phyloP scores from a whole-genome alignment of 805 yeast genomes.

The Saccharomycopsis sp. region DNA sequence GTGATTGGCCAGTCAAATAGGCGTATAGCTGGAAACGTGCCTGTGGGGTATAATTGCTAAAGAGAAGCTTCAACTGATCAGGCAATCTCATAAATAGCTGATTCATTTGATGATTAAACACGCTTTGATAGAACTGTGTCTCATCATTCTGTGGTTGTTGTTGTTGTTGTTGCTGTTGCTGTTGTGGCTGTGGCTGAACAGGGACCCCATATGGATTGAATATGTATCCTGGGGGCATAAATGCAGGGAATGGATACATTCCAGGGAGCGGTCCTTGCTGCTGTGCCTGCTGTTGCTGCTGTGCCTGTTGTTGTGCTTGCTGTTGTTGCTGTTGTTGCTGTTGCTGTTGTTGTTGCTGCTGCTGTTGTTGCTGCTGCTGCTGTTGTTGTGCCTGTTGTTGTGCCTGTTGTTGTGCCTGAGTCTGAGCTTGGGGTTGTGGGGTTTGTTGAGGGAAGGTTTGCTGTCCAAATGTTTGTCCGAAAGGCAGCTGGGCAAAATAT shows the following conservation, averaged over 20 bases:
- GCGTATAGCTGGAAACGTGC: conserved; percentile 12
- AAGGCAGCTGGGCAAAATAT: too few relatives aligned
- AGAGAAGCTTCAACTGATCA: conserved; percentile 10
- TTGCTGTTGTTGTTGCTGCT: conserved; percentile 4
- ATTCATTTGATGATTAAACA: conserved; percentile 12
- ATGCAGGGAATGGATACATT: too few relatives aligned
- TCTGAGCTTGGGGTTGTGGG: background rate
- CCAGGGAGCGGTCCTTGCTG: conserved; percentile 2
- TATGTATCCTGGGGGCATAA: too few relatives aligned
- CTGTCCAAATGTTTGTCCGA: too few relatives aligned
- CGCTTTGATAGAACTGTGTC: conserved; percentile 4
- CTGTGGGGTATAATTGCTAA: conserved; percentile 5
- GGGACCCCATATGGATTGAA: too few relatives aligned
- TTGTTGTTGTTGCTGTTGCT: conserved; percentile 3
- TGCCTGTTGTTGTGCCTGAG: background rate
- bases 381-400: background rate
- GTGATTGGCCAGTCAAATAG: conserved; percentile 8
- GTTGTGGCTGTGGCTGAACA: conserved; percentile 1
- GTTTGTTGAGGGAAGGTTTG: background rate
- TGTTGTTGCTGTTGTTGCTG: conserved; percentile 5
- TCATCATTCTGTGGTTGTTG: conserved; percentile 1
- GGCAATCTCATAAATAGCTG: conserved; percentile 11
- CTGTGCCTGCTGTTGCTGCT: background rate
- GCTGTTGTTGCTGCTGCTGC: background rate
- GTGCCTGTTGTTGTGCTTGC: background rate